Conservation (phyloP, 2,329 filamentous ascomycete species). For the Didymella pomorum region DNA sequence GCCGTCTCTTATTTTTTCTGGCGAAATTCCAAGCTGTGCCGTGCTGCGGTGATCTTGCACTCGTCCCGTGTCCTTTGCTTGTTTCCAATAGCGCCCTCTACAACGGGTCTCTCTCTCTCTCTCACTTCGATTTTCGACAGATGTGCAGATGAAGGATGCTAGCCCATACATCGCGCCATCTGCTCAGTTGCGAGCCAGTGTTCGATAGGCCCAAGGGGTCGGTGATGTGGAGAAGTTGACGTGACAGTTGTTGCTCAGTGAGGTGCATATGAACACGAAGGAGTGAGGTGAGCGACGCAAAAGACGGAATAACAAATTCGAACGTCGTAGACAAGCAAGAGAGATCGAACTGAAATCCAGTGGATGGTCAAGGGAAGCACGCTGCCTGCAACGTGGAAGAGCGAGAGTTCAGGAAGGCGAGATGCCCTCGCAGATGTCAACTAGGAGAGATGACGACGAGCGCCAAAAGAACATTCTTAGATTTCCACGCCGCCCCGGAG, state of each 20-base stretch:
- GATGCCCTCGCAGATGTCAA: slow-evolving; percentile 20
- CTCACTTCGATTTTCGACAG: slow-evolving; percentile 18
- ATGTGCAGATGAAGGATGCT: slow-evolving; percentile 19
- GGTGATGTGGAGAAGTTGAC: not conserved
- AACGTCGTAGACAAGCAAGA: slow-evolving; percentile 13
- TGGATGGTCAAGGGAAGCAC: slow-evolving; percentile 23
- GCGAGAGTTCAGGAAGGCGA: slow-evolving; percentile 32
- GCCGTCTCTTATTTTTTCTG: not conserved
- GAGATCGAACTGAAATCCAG: slow-evolving; percentile 11
- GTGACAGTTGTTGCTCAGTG: not conserved
- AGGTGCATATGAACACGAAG: not conserved
- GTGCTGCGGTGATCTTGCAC: not conserved
- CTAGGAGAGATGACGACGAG: slow-evolving; percentile 25
- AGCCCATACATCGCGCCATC: slow-evolving; percentile 29
- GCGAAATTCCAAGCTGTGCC: not conserved
- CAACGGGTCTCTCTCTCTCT: slow-evolving; percentile 17
- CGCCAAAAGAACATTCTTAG: slow-evolving; percentile 26
- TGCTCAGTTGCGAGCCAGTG: not conserved
- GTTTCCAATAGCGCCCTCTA: not conserved
- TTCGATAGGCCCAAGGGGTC: not conserved
- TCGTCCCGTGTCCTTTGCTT: not conserved
- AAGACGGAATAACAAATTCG: slow-evolving; percentile 13
- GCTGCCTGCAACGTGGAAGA: slow-evolving; percentile 13
- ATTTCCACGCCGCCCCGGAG: slow-evolving; percentile 16
- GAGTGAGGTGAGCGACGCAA: slow-evolving; percentile 6